Evolutionary conservation across 495 filamentous ascomycete species (phyloP).

Genomic region (Lasiosphaeriaceae sp.): DNA sequence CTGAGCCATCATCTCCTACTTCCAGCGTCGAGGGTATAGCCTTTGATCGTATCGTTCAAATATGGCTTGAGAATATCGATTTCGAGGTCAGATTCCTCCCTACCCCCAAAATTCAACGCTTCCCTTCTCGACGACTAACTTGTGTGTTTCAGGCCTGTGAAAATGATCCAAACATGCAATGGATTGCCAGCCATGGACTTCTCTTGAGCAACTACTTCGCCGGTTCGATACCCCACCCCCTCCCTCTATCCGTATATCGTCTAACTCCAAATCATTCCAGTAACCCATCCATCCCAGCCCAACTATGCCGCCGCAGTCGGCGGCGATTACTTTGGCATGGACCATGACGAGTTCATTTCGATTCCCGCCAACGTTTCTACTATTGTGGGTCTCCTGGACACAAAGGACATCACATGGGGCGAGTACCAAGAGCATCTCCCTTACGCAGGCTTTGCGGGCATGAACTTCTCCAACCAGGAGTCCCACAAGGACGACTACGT

Average conservation of each 20-base stretch:
- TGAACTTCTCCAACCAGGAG: conserved; percentile 48
- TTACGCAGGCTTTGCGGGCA: conserved; percentile 61
- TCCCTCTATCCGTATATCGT: no score
- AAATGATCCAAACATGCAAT: conserved; percentile 32
- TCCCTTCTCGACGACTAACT: no score
- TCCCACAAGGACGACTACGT: conserved; percentile 61
- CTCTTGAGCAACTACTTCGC: conserved; percentile 61
- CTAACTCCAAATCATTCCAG: no score
- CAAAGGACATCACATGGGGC: conserved; percentile 63
- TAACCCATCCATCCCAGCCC: conserved; percentile 66
- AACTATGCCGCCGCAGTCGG: conserved; percentile 64
- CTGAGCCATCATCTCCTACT: conserved; percentile 45
- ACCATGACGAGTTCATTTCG: conserved; percentile 56
- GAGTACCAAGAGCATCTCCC: conserved; percentile 69
- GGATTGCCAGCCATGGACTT: conserved; percentile 60
- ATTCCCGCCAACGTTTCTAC: conserved; percentile 62
- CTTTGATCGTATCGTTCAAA: conserved; percentile 62
- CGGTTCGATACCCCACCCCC: conserved; percentile 1
- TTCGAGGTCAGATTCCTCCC: conserved; percentile 5
- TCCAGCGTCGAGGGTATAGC: conserved; percentile 59
- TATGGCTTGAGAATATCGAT: conserved; percentile 76
- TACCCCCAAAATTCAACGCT: no score
- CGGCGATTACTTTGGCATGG: conserved; percentile 67
- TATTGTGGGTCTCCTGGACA: conserved; percentile 66
- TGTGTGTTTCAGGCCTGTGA: not conserved